phyloP scores from a whole-genome alignment of 176 grass and related monocot species.

The Triticum urartu region DNA sequence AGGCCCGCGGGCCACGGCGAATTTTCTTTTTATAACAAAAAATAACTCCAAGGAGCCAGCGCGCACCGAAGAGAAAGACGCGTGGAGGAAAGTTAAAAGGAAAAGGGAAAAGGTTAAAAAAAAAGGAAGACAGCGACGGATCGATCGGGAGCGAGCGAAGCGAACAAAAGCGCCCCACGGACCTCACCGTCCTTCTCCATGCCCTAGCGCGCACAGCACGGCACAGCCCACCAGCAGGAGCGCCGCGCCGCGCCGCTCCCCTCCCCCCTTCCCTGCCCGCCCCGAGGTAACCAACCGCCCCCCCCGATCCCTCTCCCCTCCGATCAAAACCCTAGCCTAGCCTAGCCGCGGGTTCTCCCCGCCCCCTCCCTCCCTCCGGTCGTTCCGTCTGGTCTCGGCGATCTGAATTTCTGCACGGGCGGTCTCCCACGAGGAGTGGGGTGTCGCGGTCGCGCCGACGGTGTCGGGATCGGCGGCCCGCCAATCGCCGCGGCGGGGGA shows the following conservation, averaged over 20 bases:
- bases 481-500: background rate
- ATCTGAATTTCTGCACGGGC: background rate
- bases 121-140: background rate
- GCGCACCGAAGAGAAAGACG: background rate
- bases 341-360: background rate
- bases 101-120: background rate
- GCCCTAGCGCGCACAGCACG: slow-evolving; percentile 22
- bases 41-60: too few relatives aligned
- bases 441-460: background rate
- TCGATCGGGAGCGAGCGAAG: background rate
- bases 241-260: background rate
- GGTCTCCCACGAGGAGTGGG: too few relatives aligned
- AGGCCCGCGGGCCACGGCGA: background rate
- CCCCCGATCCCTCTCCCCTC: background rate
- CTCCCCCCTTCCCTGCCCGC: background rate
- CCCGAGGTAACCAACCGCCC: background rate
- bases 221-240: background rate
- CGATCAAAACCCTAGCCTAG: background rate
- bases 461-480: background rate
- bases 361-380: too few relatives aligned
- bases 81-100: background rate
- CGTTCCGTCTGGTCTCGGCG: background rate
- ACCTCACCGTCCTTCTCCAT: slow-evolving; percentile 12
- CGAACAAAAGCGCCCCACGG: slow-evolving; percentile 11
- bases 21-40: too few relatives aligned